Evolutionary conservation across 2,329 filamentous ascomycete genomes (phyloP), one percentile per base, ranked within the genome.

Genomic region (Fonsecaea erecta): DNA sequence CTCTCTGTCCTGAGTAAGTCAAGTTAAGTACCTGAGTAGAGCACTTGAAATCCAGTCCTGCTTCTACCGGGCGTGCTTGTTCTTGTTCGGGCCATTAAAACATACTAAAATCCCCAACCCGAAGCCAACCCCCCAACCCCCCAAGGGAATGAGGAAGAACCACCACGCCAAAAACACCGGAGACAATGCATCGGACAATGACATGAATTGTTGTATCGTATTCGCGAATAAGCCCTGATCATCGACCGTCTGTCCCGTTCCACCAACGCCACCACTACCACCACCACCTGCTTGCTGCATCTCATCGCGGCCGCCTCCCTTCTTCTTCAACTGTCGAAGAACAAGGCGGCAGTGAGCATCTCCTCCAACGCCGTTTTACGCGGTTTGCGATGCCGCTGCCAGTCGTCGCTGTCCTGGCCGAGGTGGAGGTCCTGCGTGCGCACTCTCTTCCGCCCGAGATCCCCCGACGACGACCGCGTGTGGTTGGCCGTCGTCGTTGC

Each of bases 301-400:
- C 28, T 58, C 43, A 14, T 11, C 30, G 52, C 30, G 6, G 28
- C 11, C 37, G 18, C 18, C 9, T 11, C 4, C 21, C 34, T 37
- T 56, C 24, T 28, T 32, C 4, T 24, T 66, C 63, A 69, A 37
- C 65, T 60, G 52, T 69, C 67, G 28, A 69, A 69, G 55, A 69
- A 69, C 52, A 69, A 46, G 3, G 60, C 64, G n/a, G 62, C 55
- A 9, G 57, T 67, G 48, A 69, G 60, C 52, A 69, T 52, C 26
- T 66, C 40, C 48, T 69, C 64, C 40, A 69, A 52, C 14, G 54
- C 58, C n/a, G 62, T 63, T 52, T 67, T 69, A 4, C 32, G 28
- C 12, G 57, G 57, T 9, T 34, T 32, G 21, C 57, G 32, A 26
- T 60, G 43, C 21, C 57, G 9, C 21, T 60, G 16, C n/a, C 8